Evolutionary conservation across 129 eudicot genomes (phyloP), one percentile per base, ranked within the genome.

Genomic region (Artemisia tridentata): DNA sequence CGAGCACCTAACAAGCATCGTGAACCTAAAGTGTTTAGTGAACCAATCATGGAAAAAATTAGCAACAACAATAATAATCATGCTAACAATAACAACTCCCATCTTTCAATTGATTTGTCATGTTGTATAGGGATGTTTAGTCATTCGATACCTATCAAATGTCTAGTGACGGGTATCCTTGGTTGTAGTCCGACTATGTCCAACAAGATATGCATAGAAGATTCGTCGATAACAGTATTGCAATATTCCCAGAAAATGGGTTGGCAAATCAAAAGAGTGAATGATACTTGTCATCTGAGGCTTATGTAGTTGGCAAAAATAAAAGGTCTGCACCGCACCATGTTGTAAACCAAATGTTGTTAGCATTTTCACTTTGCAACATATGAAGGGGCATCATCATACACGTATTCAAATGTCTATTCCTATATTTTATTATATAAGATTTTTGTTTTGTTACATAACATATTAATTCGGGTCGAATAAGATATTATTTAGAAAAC

Each of bases 201-300:
- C 15, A 75, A 75, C 65, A 91, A 79, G 80, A 76, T 91, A 4
- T 91, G 95, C 84, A 58, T 91, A 29, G 88, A 90, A 16, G 97
- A 87, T 66, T 90, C 95, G 43, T 90, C 97, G 0, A 76, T 90
- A 10, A 90, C 95, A 3, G 89, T 90, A 31, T 63, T 90, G 34
- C 97, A 90, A 63, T 87, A 87, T 81, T 82, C 91, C 0, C 79
- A 84, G 87, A 90, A 82, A 81, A 72, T 29, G 11, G 97, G 95
- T 14, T 87, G 97, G 97, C 88, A 78, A 81, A 81, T 90, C 8
- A 90, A 81, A 82, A 81, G 97, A 82, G 41, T 87, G 72, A 87
- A 91, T 27, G 97, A 91, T 75, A 85, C 86, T 43, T 68, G 88
- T 14, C 95, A 91, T 75, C 89, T 87, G 20, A 77, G 86, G 84